phyloP scores from a whole-genome alignment of 129 eudicot genomes.

The Mikania micrantha region DNA sequence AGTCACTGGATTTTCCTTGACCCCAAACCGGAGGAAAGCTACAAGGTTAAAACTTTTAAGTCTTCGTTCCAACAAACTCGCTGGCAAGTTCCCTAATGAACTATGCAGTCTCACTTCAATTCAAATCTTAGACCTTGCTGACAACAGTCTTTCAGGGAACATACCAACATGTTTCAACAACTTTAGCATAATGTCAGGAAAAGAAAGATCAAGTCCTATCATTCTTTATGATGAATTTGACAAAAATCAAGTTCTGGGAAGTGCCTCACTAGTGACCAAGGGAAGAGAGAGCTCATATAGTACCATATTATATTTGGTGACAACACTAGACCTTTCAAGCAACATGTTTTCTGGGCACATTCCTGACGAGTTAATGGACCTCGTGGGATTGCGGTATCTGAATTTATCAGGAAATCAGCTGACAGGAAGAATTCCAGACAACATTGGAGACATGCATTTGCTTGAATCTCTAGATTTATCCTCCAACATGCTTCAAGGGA shows the following conservation, averaged over 20 bases:
- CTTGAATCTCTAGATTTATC: constrained; percentile 42
- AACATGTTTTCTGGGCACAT: constrained; percentile 11
- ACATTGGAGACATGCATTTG: constrained; percentile 27
- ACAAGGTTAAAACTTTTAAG: constrained; percentile 9
- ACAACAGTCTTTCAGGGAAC: constrained; percentile 22
- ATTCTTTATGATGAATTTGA: neutral
- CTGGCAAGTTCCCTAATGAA: constrained; percentile 14
- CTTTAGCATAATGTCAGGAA: constrained; percentile 12
- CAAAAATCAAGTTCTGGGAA: neutral
- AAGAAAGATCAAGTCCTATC: constrained; percentile 6
- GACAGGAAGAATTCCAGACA: constrained; percentile 10
- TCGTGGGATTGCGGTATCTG: constrained; percentile 7
- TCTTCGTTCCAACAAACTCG: constrained; percentile 16
- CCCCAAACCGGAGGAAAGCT: neutral
- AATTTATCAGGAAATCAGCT: constrained; percentile 29
- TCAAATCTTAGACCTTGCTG: constrained; percentile 23
- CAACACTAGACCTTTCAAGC: constrained; percentile 16
- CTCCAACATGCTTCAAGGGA: constrained; percentile 23
- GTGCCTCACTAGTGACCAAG: constrained; percentile 12
- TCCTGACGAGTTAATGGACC: constrained; percentile 6
- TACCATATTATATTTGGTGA: constrained; percentile 4
- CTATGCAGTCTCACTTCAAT: constrained; percentile 24
- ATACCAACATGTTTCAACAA: constrained; percentile 21
- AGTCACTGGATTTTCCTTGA: constrained; percentile 16
- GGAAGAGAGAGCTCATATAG: constrained; percentile 17